Evolutionary conservation across 306 rosid species (phyloP), one percentile per base, ranked within the genome.

Genomic region (Sicyos edulis): DNA sequence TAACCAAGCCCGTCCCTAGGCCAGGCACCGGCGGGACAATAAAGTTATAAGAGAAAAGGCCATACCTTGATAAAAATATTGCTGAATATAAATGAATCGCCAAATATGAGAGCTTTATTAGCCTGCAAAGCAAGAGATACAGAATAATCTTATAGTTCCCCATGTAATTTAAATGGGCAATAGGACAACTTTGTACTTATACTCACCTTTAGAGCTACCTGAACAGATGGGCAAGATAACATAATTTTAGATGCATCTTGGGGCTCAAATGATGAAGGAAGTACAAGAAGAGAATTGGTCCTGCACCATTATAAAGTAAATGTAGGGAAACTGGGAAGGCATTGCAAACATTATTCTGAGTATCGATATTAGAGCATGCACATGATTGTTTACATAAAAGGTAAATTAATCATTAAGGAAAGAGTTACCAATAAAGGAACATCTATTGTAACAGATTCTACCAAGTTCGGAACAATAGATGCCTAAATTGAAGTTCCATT

Each of bases 171-270:
- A 59, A 13, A 21, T 12, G 57, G 67, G 47, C 77, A 80, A 50
- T 63, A 59, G 79, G 70, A 64, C 74, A 52, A 75, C 56, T 34
- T 22, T 7, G 40, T 67, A 76, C 49, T 34, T 70, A 34, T 73
- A 59, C 64, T 84, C 79, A 91, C 99, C 99, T 93, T 93, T 29
- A 87, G 80, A 56, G 92, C 97, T 78, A 78, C 80, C 78, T 85
- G 92, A 79, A 93, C 85, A 57, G 99, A 91, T 66, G 78, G 95
- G 80, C 99, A 93, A 75, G 81, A 78, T 75, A 88, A 83, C 83
- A 93, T 51, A 81, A 93, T 65, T 91, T 87, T 85, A 81, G 89
- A 85, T 52, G 97, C 96, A 59, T 93, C 96, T 85, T 93, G 96
- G 79, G 91, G 83, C 62, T 91, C 89, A 74, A 93, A 91, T 63